Evolutionary conservation across 495 filamentous ascomycete species (phyloP).

Genomic region (Rostrohypoxylon terebratum): DNA sequence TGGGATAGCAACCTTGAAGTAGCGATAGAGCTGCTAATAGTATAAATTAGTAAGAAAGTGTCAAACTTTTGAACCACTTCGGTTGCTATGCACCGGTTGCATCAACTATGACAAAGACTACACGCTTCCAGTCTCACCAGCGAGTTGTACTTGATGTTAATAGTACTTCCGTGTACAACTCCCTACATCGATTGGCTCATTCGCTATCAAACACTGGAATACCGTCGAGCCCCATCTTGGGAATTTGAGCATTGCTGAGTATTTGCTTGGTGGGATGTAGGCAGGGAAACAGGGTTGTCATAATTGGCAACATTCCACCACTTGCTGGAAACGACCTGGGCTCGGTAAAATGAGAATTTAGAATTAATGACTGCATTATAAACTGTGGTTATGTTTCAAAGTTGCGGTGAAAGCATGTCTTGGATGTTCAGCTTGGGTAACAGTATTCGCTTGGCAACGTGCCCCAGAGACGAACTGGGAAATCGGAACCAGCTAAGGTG

Average conservation of each 20-base stretch:
- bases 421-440: not conserved
- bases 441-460: not conserved
- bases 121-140: not conserved
- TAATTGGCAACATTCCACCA: no score
- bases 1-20: not conserved
- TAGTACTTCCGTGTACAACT: not conserved
- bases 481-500: slow-evolving; percentile 14
- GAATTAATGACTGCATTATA: not conserved
- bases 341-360: no score
- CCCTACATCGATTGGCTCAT: not conserved
- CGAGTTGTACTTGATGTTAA: not conserved
- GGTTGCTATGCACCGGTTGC: not conserved
- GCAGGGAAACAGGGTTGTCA: no score
- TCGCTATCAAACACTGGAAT: not conserved
- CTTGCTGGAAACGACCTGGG: not conserved
- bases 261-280: no score
- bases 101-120: not conserved
- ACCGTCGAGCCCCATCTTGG: not conserved
- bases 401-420: not conserved
- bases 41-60: not conserved
- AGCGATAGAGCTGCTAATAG: not conserved
- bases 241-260: no score
- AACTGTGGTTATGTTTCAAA: not conserved
- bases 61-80: not conserved
- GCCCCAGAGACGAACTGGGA: not conserved